Evolutionary conservation across 768 basidiomycete genomes (phyloP).

Genomic region (Suillus weaverae): DNA sequence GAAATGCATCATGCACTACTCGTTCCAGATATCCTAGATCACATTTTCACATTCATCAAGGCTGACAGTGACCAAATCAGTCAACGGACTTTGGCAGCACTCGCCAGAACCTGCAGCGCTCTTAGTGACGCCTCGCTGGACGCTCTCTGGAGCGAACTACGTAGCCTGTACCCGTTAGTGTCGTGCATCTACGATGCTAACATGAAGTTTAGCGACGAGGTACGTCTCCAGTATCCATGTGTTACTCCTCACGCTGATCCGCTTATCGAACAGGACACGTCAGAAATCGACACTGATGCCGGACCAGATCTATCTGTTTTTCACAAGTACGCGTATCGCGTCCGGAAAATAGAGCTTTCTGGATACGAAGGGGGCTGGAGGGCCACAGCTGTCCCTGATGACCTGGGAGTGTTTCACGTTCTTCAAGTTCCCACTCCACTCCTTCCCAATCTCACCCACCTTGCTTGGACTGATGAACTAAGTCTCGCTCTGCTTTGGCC

Average conservation of each 20-base stretch:
- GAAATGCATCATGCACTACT: background rate
- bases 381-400: background rate
- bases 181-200: constrained; percentile 1
- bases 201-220: background rate
- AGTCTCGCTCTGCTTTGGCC: background rate
- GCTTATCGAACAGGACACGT: background rate
- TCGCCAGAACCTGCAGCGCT: background rate
- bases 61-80: background rate
- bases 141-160: background rate
- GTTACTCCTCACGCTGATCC: background rate
- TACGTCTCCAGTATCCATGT: background rate
- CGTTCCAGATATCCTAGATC: background rate
- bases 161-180: background rate
- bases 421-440: background rate
- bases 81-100: background rate
- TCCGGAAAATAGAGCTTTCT: background rate
- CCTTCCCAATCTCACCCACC: background rate
- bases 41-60: background rate
- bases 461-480: background rate
- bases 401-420: constrained; percentile 2
- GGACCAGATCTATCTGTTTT: background rate
- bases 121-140: background rate
- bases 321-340: background rate
- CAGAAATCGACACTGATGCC: background rate
- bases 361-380: background rate